Base-by-base conservation (phyloP, 75 land plant species). In the Sequoiadendron giganteum region DNA sequence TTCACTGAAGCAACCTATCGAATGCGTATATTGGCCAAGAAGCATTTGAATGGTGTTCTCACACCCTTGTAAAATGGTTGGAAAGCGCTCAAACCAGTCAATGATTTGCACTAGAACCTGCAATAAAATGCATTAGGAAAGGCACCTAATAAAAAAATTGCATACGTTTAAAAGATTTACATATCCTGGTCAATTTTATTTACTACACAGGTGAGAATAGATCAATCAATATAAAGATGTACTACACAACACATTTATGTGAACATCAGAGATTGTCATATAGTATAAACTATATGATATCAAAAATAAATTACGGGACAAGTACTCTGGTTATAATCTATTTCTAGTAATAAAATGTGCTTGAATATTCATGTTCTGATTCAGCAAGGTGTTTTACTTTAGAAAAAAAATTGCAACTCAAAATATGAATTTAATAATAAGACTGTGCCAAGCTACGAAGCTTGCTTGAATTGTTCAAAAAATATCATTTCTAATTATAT, bases 1-100 rank as follows among this genome's bases (percentile, higher is more conserved):
- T 87, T 98, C 99, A 89, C 86, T 87, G 86, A 93, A 97, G 92
- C 97, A 97, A 34, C 96, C 97, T 90, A 97, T 90, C 45, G 96
- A 95, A 89, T 98, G 99, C 68, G 99, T 93, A 92, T 97, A 98
- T 85, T 98, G 99, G 70, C 97, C 99, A 86, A 96, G 90, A 72
- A 98, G 97, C 92, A 95, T 93, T 88, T 98, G 96, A 89, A 96
- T 95, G 11, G 91, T 94, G 88, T 92, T 87, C 80, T 95, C 97
- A 92, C 93, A 97, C 45, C 95, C 94, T 85, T 94, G 99, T 83
- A 98, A 86, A 82, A 98, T 94, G 52, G 96, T 95, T 87, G 99
- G 99, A 90, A 98, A 98, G 83, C 99, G 93, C 87, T 86, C 43
- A 89, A 87, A 95, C 95, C 93, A 94, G 77, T 97, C 90, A 76